phyloP scores from a whole-genome alignment of 257 asterid species.

The Ophiorrhiza pumila region DNA sequence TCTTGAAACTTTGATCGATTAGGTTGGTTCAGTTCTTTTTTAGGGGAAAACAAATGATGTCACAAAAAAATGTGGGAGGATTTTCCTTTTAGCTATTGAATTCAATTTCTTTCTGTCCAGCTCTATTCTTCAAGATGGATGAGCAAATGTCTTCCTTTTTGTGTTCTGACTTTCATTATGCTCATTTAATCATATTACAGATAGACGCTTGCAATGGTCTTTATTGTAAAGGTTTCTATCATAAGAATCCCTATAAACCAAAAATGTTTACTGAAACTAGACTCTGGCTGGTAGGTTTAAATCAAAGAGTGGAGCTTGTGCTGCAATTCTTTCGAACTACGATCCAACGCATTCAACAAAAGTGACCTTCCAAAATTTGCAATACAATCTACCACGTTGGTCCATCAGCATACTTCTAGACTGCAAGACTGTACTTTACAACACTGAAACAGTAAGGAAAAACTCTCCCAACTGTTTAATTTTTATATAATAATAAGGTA shows the following conservation, averaged over 20 bases:
- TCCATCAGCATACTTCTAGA: no score
- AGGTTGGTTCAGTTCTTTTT: no score
- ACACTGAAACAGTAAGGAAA: constrained; percentile 59
- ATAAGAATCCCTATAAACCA: constrained; percentile 71
- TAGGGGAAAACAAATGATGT: neutral
- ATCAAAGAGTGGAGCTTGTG: no score
- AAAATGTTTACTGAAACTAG: constrained; percentile 91
- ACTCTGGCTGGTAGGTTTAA: constrained; percentile 92
- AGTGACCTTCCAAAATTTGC: no score
- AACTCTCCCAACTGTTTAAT: neutral
- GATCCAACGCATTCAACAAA: no score
- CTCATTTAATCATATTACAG: constrained; percentile 30
- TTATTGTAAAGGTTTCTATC: constrained; percentile 71
- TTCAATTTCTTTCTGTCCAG: no score
- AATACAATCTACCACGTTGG: no score
- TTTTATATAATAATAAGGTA: neutral
- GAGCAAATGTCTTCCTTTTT: neutral
- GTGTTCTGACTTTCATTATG: neutral
- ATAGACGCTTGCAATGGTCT: constrained; percentile 84
- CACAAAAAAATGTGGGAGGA: no score
- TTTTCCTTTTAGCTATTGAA: neutral
- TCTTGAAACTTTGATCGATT: no score
- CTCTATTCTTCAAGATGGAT: no score
- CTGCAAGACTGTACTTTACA: no score
- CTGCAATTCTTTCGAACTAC: no score